Evolutionary conservation across 2,329 filamentous ascomycete genomes (phyloP).

Genomic region (Colletotrichum somersetense): DNA sequence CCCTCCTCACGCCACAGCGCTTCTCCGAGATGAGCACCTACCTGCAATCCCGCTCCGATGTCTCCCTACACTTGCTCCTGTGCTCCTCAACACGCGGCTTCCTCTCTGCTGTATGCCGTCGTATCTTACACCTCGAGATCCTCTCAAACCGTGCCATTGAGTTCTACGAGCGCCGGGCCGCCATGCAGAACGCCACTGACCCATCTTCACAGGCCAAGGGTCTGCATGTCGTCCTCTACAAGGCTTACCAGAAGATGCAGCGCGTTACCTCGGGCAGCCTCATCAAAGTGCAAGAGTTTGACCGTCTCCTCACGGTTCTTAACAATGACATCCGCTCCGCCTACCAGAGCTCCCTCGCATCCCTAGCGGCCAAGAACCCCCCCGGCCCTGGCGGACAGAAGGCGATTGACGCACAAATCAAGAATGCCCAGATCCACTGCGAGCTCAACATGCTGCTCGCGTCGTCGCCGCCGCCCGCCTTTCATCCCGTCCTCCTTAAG

Average conservation of each 20-base stretch:
- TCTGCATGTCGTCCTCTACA: slow-evolving; percentile 66
- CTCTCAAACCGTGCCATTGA: slow-evolving; percentile 63
- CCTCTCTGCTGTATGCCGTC: slow-evolving; percentile 75
- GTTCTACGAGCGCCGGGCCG: slow-evolving; percentile 60
- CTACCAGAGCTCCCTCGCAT: slow-evolving; percentile 62
- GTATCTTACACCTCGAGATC: slow-evolving; percentile 68
- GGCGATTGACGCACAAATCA: slow-evolving; percentile 59
- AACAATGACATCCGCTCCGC: slow-evolving; percentile 63
- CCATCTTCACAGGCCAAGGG: slow-evolving; percentile 54
- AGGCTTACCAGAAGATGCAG: slow-evolving; percentile 68
- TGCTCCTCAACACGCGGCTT: slow-evolving; percentile 81
- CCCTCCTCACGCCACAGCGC: slow-evolving; percentile 61
- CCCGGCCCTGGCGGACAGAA: slow-evolving; percentile 56
- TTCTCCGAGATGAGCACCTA: slow-evolving; percentile 64
- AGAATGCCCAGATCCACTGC: slow-evolving; percentile 61
- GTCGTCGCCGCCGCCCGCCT: slow-evolving; percentile 58
- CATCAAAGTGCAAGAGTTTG: slow-evolving; percentile 72
- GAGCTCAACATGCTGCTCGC: slow-evolving; percentile 67
- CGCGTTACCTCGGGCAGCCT: slow-evolving; percentile 63
- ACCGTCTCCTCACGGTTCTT: slow-evolving; percentile 68
- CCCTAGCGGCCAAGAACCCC: slow-evolving; percentile 60
- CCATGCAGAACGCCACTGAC: slow-evolving; percentile 57
- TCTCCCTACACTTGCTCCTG: slow-evolving; percentile 74
- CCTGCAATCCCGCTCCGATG: slow-evolving; percentile 66
- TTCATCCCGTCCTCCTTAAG: slow-evolving; percentile 71